phyloP scores from a whole-genome alignment of 257 asterid genomes.

The Nemophila menziesii region DNA sequence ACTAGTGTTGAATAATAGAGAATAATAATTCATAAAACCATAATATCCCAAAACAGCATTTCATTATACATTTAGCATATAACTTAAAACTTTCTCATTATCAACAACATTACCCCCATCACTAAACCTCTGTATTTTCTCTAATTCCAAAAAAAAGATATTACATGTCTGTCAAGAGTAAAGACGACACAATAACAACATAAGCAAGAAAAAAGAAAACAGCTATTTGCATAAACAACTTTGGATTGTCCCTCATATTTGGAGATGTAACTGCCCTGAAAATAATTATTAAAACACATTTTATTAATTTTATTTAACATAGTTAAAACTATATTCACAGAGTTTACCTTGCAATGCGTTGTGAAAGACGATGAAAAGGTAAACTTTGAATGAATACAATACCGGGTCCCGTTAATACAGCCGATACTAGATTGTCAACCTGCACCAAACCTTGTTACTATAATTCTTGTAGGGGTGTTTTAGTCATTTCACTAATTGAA shows the following conservation, averaged over 20 bases:
- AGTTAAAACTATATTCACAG: neutral
- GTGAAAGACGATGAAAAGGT: conserved; percentile 96
- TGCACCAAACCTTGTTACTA: conserved; percentile 18
- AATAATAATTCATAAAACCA: too few species aligned
- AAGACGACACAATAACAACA: conserved; percentile 72
- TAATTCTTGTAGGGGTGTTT: neutral
- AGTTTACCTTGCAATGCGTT: conserved; percentile 85
- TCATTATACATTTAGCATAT: too few species aligned
- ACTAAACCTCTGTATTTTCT: too few species aligned
- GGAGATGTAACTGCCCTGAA: conserved; percentile 94
- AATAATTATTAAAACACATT: neutral
- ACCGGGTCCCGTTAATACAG: conserved; percentile 93
- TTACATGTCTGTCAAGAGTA: conserved; percentile 80
- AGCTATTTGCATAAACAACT: conserved; percentile 89
- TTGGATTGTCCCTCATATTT: conserved; percentile 94
- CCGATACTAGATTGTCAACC: conserved; percentile 90
- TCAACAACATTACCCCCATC: too few species aligned
- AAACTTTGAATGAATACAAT: conserved; percentile 94
- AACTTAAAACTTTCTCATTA: too few species aligned
- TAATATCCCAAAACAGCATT: too few species aligned
- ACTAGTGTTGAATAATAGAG: too few species aligned
- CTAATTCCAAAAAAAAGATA: neutral
- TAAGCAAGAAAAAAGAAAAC: conserved; percentile 87
- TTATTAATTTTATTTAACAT: neutral
- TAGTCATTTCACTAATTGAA: neutral